These are phyloP conservation scores for Phytomonas francai DNA, from an alignment of 208 protist genomes.

Conservation along the genomic window DNA sequence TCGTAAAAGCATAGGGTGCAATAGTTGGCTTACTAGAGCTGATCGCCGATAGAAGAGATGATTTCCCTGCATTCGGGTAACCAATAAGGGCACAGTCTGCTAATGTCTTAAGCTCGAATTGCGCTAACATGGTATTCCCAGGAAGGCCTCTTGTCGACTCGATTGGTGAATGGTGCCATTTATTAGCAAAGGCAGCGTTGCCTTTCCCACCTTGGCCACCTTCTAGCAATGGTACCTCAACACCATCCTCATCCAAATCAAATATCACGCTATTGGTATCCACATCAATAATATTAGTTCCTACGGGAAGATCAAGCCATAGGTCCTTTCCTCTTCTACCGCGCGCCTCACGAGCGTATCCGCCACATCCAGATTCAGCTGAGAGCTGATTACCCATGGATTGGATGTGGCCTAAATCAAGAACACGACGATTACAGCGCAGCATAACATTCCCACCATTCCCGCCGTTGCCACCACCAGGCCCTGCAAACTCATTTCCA, in stretches of 20 bases:
- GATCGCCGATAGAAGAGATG: slow-evolving; percentile 84
- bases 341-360: slow-evolving; percentile 68
- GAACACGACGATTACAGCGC: slow-evolving; percentile 29
- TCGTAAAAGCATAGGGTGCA: slow-evolving; percentile 89
- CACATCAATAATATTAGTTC: slow-evolving; percentile 80
- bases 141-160: slow-evolving; percentile 87
- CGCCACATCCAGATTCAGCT: slow-evolving; percentile 51
- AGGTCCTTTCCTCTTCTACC: slow-evolving; percentile 63
- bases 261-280: slow-evolving; percentile 88
- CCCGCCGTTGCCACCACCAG: slow-evolving; percentile 87
- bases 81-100: slow-evolving; percentile 90
- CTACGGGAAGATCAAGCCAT: slow-evolving; percentile 76
- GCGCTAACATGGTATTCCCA: slow-evolving; percentile 84
- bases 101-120: slow-evolving; percentile 88
- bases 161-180: slow-evolving; percentile 80
- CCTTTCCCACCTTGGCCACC: slow-evolving; percentile 88
- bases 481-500: slow-evolving; percentile 85
- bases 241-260: slow-evolving; percentile 70
- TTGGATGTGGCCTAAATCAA: slow-evolving; percentile 68
- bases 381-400: slow-evolving; percentile 58
- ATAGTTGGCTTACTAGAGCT: slow-evolving; percentile 75
- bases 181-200: slow-evolving; percentile 86
- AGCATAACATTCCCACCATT: slow-evolving; percentile 83
- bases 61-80: slow-evolving; percentile 92
- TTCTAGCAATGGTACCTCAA: slow-evolving; percentile 78